A percentile compares a stretch with the other conserved stretches of the same genome.
Evolutionary conservation across 2,329 filamentous ascomycete genomes (phyloP).

Genomic region (Alternaria hordeiaustralica): DNA sequence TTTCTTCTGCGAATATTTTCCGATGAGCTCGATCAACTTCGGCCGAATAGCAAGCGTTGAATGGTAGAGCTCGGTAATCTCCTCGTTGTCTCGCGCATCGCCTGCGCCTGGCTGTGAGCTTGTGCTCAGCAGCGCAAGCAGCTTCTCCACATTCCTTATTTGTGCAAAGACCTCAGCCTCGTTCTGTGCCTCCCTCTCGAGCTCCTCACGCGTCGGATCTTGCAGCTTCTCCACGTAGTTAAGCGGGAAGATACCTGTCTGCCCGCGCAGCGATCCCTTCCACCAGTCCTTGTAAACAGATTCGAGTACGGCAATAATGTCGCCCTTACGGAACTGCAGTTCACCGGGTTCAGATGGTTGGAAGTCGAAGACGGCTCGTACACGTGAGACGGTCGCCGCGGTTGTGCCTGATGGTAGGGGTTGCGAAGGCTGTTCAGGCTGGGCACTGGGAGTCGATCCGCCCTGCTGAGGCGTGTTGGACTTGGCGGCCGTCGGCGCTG

Average conservation of each 20-base stretch:
- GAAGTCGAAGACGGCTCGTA: slow-evolving; percentile 93
- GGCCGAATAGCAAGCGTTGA: slow-evolving; percentile 92
- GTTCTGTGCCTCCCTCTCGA: slow-evolving; percentile 96
- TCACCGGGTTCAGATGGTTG: slow-evolving; percentile 92
- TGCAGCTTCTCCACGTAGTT: slow-evolving; percentile 99
- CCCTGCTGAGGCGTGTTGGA: slow-evolving; percentile 50
- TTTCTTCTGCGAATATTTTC: slow-evolving; percentile 99
- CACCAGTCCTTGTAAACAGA: slow-evolving; percentile 99
- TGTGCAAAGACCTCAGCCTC: slow-evolving; percentile 81
- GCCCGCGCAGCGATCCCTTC: slow-evolving; percentile 91
- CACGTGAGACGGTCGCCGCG: slow-evolving; percentile 92
- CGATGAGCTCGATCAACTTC: slow-evolving; percentile 96
- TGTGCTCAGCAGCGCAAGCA: slow-evolving; percentile 89
- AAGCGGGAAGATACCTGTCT: slow-evolving; percentile 96
- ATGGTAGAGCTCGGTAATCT: slow-evolving; percentile 90
- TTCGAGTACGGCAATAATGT: slow-evolving; percentile 95
- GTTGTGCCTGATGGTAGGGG: slow-evolving; percentile 82
- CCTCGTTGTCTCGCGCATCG: slow-evolving; percentile 91
- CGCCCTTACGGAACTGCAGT: slow-evolving; percentile 93
- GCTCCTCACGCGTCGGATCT: slow-evolving; percentile 90
- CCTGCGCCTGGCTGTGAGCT: slow-evolving; percentile 57
- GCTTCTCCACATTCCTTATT: slow-evolving; percentile 78
- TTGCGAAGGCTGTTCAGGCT: slow-evolving; percentile 56
- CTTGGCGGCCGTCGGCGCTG: slow-evolving; percentile 50
- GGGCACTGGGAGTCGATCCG: slow-evolving; percentile 21